phyloP scores from a whole-genome alignment of 2,329 filamentous ascomycete genomes.

The Dactylellina leptospora region DNA sequence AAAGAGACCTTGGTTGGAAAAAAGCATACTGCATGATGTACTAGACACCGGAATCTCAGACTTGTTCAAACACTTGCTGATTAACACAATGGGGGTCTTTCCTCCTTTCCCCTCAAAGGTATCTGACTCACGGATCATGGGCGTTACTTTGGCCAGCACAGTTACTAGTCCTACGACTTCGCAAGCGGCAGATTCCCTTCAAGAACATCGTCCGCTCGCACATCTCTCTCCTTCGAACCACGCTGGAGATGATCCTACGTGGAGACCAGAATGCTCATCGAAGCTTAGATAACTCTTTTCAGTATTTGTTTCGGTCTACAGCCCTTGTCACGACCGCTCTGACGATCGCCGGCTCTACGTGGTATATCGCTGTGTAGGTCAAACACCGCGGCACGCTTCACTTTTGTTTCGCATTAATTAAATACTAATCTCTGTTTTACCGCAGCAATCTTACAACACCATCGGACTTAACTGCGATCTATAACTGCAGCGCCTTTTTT shows the following conservation, averaged over 20 bases:
- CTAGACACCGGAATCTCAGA: too few relatives aligned
- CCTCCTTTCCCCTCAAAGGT: too few relatives aligned
- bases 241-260: conserved; percentile 81
- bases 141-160: conserved; percentile 85
- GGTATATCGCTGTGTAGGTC: conserved; percentile 83
- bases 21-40: conserved; percentile 99
- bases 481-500: conserved; percentile 99
- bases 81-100: conserved; percentile 20
- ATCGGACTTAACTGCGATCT: conserved; percentile 94
- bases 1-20: conserved; percentile 89
- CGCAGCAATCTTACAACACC: conserved; percentile 81
- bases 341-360: conserved; percentile 88
- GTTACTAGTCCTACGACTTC: conserved; percentile 79
- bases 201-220: conserved; percentile 82
- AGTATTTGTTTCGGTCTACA: conserved; percentile 81
- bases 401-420: too few relatives aligned
- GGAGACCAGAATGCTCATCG: conserved; percentile 60
- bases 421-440: too few relatives aligned
- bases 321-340: conserved; percentile 83
- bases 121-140: conserved; percentile 96
- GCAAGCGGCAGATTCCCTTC: conserved; percentile 82
- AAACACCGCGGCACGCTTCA: too few relatives aligned
- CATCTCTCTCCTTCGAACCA: conserved; percentile 70
- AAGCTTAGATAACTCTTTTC: conserved; percentile 64
- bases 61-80: conserved; percentile 8